A percentile compares a stretch with the other conserved stretches of the same genome.
Conservation (phyloP, 83 land plant genomes). For the Larix sibirica region DNA sequence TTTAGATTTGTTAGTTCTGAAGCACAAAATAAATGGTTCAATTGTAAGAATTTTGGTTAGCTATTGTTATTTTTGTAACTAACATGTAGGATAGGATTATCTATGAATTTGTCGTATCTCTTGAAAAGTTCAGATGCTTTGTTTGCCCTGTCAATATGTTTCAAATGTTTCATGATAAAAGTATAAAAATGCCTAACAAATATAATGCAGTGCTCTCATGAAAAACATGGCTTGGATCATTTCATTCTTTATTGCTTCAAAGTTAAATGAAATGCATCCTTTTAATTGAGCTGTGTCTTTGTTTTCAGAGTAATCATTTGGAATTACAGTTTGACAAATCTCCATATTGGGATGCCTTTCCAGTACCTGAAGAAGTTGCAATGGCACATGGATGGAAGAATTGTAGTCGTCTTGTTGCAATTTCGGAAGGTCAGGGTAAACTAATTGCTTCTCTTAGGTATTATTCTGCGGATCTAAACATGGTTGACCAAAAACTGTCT, state of each 20-base stretch:
- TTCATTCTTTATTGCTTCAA: neutral
- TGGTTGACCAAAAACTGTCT: slow-evolving; percentile 19
- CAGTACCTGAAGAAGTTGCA: slow-evolving; percentile 23
- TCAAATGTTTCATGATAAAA: neutral
- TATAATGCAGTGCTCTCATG: neutral
- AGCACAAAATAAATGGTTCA: neutral
- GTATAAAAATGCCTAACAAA: neutral
- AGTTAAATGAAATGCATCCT: too few relatives aligned
- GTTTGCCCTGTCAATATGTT: neutral
- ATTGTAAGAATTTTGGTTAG: neutral
- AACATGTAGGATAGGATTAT: neutral
- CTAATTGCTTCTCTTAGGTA: slow-evolving; percentile 46
- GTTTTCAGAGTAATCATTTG: slow-evolving; percentile 46
- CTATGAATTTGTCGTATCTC: neutral
- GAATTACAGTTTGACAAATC: slow-evolving; percentile 32
- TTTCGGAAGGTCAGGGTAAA: slow-evolving; percentile 45
- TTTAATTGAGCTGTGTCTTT: neutral
- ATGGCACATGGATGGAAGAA: slow-evolving; percentile 28
- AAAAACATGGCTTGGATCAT: neutral
- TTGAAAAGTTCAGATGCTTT: neutral
- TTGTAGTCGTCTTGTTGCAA: slow-evolving; percentile 42
- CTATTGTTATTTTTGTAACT: too few relatives aligned
- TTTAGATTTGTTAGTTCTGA: neutral
- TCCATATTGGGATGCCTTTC: slow-evolving; percentile 33
- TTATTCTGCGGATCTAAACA: slow-evolving; percentile 21